Evolutionary conservation across 1,284 basidiomycete genomes (phyloP), one percentile per base, ranked within the genome.

Genomic region (Ceratorhiza oryzae-sativae): DNA sequence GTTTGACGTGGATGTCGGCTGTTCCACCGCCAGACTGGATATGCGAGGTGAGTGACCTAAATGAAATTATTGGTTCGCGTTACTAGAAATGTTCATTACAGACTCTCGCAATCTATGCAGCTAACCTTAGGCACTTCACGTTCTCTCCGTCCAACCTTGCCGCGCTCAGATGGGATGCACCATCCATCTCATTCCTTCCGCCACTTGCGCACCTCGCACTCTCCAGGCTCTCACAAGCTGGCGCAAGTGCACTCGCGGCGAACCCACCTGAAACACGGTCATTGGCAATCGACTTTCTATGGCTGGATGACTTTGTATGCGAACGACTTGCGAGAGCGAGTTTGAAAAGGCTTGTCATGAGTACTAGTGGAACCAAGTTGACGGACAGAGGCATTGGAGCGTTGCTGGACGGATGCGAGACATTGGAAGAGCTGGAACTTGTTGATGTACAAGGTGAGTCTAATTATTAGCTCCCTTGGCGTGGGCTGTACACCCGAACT

Each of bases 291-390:
- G 79, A 82, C 74, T 80, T 82, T 58, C 75, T 82, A 25, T 82
- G 81, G 81, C 74, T 82, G 58, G 81, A 82, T 74, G 81, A 82
- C 73, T 48, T 71, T 30, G 70, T 82, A 13, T 82, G 81, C 73
- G 77, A 81, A 36, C 77, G 76, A 53, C 77, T 82, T 32, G 80
- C 77, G 39, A 71, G 75, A 46, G 79, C 78, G n/a, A 18, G 34
- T 18, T 65, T 82, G 30, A 77, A 76, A 63, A 76, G 74, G 27
- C 58, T 82, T 45, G 76, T 68, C 10, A 58, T 82, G 9, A 77
- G 79, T 18, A 81, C 81, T 4, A 76, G 74, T 30, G 81, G 81
- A 8, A 82, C 81, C 12, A 82, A 81, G 71, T 76, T 82, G 23
- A 80, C 76, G 18, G 81, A 82, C 72, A 76, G 76, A 39, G 80